Percentiles rank a stretch among this genome's conserved stretches.
phyloP scores from a whole-genome alignment of 2,329 filamentous ascomycete species.

The Sporothrix brunneoviolacea region DNA sequence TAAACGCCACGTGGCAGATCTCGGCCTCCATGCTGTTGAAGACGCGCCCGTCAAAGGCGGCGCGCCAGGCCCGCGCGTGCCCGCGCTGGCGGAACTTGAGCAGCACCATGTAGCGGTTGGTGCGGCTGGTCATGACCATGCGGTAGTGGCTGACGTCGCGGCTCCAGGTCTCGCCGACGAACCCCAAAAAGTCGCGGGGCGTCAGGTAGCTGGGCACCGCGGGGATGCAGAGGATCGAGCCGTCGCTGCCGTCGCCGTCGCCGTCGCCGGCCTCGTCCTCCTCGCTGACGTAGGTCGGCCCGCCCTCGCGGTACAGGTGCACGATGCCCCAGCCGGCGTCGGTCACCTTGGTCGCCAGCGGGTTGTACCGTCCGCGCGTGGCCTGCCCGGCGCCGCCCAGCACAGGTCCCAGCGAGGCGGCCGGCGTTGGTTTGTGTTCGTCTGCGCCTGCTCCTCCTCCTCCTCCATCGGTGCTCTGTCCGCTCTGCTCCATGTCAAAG shows the following conservation, averaged over 20 bases:
- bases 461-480: constrained; percentile 17
- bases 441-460: constrained; percentile 11
- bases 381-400: constrained; percentile 59
- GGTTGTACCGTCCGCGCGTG: constrained; percentile 74
- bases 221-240: constrained; percentile 84
- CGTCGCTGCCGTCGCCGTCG: constrained; percentile 42
- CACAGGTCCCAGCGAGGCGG: constrained; percentile 42
- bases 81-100: constrained; percentile 81
- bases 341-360: constrained; percentile 63
- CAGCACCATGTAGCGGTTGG: constrained; percentile 90
- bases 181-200: constrained; percentile 83
- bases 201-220: constrained; percentile 93
- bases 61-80: constrained; percentile 72
- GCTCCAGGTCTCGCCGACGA: constrained; percentile 81
- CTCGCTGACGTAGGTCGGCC: neutral
- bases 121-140: constrained; percentile 81
- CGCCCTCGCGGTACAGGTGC: constrained; percentile 81
- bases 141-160: constrained; percentile 86
- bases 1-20: constrained; percentile 89
- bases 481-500: constrained; percentile 55
- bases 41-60: constrained; percentile 83
- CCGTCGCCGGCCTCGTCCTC: constrained; percentile 23
- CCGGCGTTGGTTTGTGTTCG: constrained; percentile 22
- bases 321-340: constrained; percentile 89
- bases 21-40: constrained; percentile 95